Percentiles rank a stretch among this genome's conserved stretches.
Conservation (phyloP, 306 rosid species). For the Cicer bijugum region DNA sequence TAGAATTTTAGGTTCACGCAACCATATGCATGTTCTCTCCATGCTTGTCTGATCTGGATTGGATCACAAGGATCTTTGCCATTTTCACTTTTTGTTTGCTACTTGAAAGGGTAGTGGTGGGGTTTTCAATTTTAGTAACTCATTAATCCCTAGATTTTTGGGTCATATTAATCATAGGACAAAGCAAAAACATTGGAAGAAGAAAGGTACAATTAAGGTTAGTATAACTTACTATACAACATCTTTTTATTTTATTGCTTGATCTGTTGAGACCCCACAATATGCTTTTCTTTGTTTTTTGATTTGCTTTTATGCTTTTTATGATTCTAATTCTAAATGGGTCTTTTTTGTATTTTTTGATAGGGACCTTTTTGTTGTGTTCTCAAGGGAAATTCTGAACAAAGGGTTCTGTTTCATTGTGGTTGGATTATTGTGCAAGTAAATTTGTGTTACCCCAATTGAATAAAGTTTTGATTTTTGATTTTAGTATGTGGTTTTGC, state of each 20-base stretch:
- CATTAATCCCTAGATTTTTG: slow-evolving; percentile 54
- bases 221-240: slow-evolving; percentile 36
- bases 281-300: slow-evolving; percentile 52
- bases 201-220: slow-evolving; percentile 62
- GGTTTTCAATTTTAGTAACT: slow-evolving; percentile 49
- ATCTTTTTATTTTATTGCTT: slow-evolving; percentile 55
- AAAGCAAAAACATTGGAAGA: slow-evolving; percentile 47
- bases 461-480: slow-evolving; percentile 42
- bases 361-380: slow-evolving; percentile 35
- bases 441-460: slow-evolving; percentile 34
- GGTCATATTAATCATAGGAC: slow-evolving; percentile 48
- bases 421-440: slow-evolving; percentile 39
- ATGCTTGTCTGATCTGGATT: slow-evolving; percentile 97
- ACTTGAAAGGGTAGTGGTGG: slow-evolving; percentile 58
- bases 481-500: slow-evolving; percentile 46
- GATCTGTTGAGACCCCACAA: slow-evolving; percentile 53
- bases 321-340: slow-evolving; percentile 52
- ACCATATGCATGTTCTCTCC: slow-evolving; percentile 78
- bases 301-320: slow-evolving; percentile 49
- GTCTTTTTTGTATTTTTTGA: slow-evolving; percentile 44
- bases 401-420: slow-evolving; percentile 48
- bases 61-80: slow-evolving; percentile 83
- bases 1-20: slow-evolving; percentile 55
- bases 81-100: slow-evolving; percentile 58
- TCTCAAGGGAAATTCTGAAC: slow-evolving; percentile 49